Evolutionary conservation across 2,329 filamentous ascomycete genomes (phyloP), one percentile per base, ranked within the genome.

Genomic region (Pseudomassariella vexata): DNA sequence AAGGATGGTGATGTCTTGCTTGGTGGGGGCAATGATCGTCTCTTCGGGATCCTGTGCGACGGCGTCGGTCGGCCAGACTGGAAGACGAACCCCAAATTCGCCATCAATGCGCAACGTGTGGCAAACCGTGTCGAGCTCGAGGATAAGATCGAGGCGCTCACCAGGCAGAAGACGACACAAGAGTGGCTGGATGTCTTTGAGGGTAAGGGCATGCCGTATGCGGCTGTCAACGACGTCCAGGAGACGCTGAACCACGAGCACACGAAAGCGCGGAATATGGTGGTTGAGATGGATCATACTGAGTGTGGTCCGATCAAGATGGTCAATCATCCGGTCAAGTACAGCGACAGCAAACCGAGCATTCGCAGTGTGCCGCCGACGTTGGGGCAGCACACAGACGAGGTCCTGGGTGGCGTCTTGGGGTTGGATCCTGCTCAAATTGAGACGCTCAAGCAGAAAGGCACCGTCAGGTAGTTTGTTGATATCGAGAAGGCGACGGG

Each of bases 301-400:
- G 67, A 70, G 6, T 96, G 90, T 55, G 92, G 92, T 1, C 74
- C 81, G 1, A 82, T 98, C 41, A 89, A 88, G 60, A 65, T 98
- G 52, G 82, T 98, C 33, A 95, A 94, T 50, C 94, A 88, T 1
- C 92, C 92, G 0, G 81, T 98, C 37, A 98, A 98, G 57, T 94
- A 88, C 57, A 95, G 88, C 5, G 79, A 89, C 45, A 84, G 82
- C 17, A 79, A 73, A 45, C 87, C 89, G 0, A 74, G 77, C 4
- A 78, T 94, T 23, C 71, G 90, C 20, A 82, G 69, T 4, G 75
- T 85, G 17, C 92, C 92, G 12, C 92, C 92, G 1, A 84, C 82
- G 6, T 62, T 98, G 20, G 92, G 89, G 1, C 78, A 95, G 60
- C 87, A 95, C 57, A 95, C 88, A 0, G 69, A 86, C 44, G 84